These are phyloP conservation scores for Sporormia fimetaria DNA, from an alignment of 495 filamentous ascomycete species.

Conservation along the genomic window DNA sequence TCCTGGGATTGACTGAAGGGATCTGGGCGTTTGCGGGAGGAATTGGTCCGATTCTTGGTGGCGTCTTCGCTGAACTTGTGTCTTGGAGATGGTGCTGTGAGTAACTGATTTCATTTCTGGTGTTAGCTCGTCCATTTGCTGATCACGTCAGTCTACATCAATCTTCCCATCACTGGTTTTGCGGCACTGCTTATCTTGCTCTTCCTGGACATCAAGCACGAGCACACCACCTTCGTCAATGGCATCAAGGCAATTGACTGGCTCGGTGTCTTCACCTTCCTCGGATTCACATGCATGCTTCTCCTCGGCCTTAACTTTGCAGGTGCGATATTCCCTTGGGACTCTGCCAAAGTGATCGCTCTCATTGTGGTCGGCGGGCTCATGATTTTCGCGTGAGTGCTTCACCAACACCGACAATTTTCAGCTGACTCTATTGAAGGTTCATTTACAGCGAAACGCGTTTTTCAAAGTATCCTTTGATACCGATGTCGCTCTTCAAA, in stretches of 20 bases:
- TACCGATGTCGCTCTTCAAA: slow-evolving; percentile 30
- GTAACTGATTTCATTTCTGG: background rate
- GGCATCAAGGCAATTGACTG: slow-evolving; percentile 41
- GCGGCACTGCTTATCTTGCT: slow-evolving; percentile 48
- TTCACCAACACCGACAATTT: too few relatives aligned
- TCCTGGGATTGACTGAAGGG: slow-evolving; percentile 43
- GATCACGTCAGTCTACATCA: slow-evolving; percentile 55
- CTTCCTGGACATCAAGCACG: slow-evolving; percentile 50
- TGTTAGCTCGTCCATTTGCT: background rate
- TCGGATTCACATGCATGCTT: slow-evolving; percentile 31
- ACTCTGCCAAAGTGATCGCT: slow-evolving; percentile 31
- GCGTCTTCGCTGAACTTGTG: slow-evolving; percentile 49
- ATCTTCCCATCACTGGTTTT: slow-evolving; percentile 48
- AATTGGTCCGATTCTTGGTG: slow-evolving; percentile 58
- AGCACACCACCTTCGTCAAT: slow-evolving; percentile 42
- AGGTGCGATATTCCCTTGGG: slow-evolving; percentile 31
- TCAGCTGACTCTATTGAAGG: too few relatives aligned
- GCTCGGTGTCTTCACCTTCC: slow-evolving; percentile 35
- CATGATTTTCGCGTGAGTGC: slow-evolving; percentile 25
- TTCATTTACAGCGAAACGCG: slow-evolving; percentile 31
- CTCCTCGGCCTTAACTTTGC: slow-evolving; percentile 34
- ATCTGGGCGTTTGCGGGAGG: slow-evolving; percentile 49
- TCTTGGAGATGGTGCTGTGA: slow-evolving; percentile 54
- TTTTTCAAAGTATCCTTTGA: slow-evolving; percentile 31
- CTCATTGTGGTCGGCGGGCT: slow-evolving; percentile 31